Base-by-base conservation (phyloP, 306 rosid genomes). In the Senna siamea region DNA sequence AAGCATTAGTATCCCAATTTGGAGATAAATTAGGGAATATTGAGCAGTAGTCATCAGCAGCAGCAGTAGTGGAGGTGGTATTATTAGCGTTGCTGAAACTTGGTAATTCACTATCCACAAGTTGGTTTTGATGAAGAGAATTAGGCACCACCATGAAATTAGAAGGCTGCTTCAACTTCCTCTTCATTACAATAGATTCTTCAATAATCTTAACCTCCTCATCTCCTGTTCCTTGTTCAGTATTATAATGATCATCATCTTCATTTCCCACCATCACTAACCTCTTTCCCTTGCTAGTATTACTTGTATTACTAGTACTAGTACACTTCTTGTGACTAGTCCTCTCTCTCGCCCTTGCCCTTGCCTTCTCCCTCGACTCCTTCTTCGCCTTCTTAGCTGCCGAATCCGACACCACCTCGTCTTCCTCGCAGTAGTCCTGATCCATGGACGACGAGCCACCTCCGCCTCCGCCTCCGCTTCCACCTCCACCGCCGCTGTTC, bases 281-380 rank as follows among this genome's bases (percentile, higher is more conserved):
- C n/a, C 30, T 26, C 81, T 76, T 81, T 76, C 13, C 70, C 65
- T 55, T 51, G 26, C 60, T n/a, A n/a, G n/a, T n/a, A n/a, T n/a
- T n/a, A n/a, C n/a, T n/a, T n/a, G n/a, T n/a, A n/a, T n/a, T n/a
- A n/a, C n/a, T n/a, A n/a, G n/a, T n/a, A n/a, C n/a, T n/a, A n/a
- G n/a, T n/a, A n/a, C n/a, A n/a, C n/a, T n/a, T 54, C 81, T 89
- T 93, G 78, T 82, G 83, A 23, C 79, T 88, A 5, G 97, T 82
- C 73, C 97, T 91, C 76, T 88, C 96, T 59, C 96, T 89, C 18
- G 98, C 98, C 73, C 95, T 88, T 11, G 90, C 98, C 28, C 97
- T 87, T 18, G 98, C 97, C 73, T 83, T 93, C 18, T 79, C 92
- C 82, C 98, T 84, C 69, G 88, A 83, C 68, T 85, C 90, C 67